These are phyloP conservation scores for Leccinum laetum DNA, from an alignment of 1,284 basidiomycete genomes.

Conservation along the genomic window DNA sequence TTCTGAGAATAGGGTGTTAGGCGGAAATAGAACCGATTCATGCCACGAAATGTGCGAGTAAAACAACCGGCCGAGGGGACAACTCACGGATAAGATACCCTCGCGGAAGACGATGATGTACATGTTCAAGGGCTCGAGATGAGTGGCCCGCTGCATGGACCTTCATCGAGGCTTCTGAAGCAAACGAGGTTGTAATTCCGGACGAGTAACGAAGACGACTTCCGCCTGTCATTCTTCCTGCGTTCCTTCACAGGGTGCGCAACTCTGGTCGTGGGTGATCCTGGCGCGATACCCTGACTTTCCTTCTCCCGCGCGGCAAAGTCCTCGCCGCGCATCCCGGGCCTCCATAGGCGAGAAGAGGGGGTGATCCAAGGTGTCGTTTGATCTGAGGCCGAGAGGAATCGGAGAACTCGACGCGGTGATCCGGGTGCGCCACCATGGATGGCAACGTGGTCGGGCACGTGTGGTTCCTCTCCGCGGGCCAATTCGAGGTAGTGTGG, in stretches of 20 bases:
- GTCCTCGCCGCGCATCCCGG: constrained; percentile 48
- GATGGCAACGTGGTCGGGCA: constrained; percentile 17
- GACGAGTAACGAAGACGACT: constrained; percentile 38
- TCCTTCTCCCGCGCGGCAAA: constrained; percentile 77
- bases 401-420: constrained; percentile 14
- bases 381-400: constrained; percentile 32
- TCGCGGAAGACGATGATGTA: constrained; percentile 99
- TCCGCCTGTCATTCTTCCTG: constrained; percentile 7
- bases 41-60: not conserved
- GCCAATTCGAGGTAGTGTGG: constrained; percentile 46
- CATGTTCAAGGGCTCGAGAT: constrained; percentile 99
- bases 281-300: constrained; percentile 48
- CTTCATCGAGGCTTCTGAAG: constrained; percentile 99
- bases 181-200: constrained; percentile 99
- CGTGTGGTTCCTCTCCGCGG: constrained; percentile 33
- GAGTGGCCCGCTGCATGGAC: constrained; percentile 89
- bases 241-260: constrained; percentile 9
- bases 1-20: constrained; percentile 86
- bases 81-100: constrained; percentile 81
- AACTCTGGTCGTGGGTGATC: constrained; percentile 28
- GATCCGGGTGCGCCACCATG: not conserved
- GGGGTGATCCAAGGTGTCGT: constrained; percentile 47
- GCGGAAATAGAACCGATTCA: constrained; percentile 89
- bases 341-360: constrained; percentile 39
- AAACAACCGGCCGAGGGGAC: not conserved